Base-by-base conservation (phyloP, 495 filamentous ascomycete genomes). In the Clohesyomyces aquaticus region DNA sequence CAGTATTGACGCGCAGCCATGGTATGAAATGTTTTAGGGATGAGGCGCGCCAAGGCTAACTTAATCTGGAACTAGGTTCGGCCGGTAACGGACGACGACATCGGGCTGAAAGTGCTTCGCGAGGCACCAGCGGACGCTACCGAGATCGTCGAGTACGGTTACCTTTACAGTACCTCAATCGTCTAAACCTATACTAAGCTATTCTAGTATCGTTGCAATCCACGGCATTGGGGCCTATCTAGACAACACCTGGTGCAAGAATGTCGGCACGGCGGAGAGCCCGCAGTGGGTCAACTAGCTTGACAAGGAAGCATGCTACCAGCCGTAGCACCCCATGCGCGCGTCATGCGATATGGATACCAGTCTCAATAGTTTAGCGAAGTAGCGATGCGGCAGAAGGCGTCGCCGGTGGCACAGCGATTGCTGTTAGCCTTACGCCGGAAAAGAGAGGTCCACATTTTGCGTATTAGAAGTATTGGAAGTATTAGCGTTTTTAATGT, bases 281-380 rank as follows among this genome's bases (percentile, higher is more conserved):
- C 45, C 45, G 58, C 47, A 35, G 60, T 71, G 59, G 49, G 61
- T 72, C 32, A 72, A 72, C 57, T 73, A 59, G 68, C 65, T 73
- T 23, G 46, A 32, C 4, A 48, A 69, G 42, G 14, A 28, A 45
- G 59, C 38, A 71, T 66, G 65, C 59, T 69, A 43, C 66, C 52
- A 27, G 60, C 69, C n/a, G 46, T 67, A 43, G 63, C 65, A 25
- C 54, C 59, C 27, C 45, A 58, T 51, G 63, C 66, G 12, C 59
- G 69, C 29, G 70, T 73, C 19, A 71, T 73, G 60, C 61, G 66
- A 52, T 73, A 72, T 49, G 59, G 66, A 65, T 73, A 73, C 38
- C 25, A 51, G 55, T 65, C 61, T 41, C 43, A 66, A 41, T 69
- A 53, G 62, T 71, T 68, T 55, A 61, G 56, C 9, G 51, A 68